Evolutionary conservation across 2,329 filamentous ascomycete genomes (phyloP), one percentile per base, ranked within the genome.

Genomic region (Leptographium radiaticola): DNA sequence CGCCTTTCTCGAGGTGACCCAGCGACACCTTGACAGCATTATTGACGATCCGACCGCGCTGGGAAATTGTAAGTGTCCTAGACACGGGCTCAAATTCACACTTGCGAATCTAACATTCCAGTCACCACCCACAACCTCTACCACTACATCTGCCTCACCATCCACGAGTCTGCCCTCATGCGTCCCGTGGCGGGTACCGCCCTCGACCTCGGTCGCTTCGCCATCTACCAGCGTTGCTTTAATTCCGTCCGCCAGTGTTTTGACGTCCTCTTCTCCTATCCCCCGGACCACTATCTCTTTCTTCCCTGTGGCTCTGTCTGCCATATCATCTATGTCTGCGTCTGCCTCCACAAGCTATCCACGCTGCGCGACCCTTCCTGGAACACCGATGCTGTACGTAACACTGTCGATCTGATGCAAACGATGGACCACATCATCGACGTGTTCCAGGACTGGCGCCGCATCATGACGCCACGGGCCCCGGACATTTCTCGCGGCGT

Each of bases 281-380:
- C 59, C 2, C n/a, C 51, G 16, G 33, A 43, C 6, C 16, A n/a
- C 6, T 53, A 44, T 8, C 9, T 40, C 5, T 18, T 18, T 9
- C 10, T 59, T 31, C 57, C 59, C 8, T 31, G 18, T 25, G n/a
- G 47, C 31, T 49, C 39, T 2, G 54, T 49, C 46, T 44, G 47
- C n/a, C 54, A 54, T 31, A 30, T 57, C 30, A 57, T 54, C 47
- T 54, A 57, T 31, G 46, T 50, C 12, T 9, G 55, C n/a, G 33
- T 52, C 6, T 57, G 51, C 34, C 53, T 60, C 42, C 55, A 56
- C 52, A 49, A 48, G 10, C 49, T 60, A 33, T 34, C 52, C 2
- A 57, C 55, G 6, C 20, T 57, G 5, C 65, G 69, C 38, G 68
- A 71, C 52, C 64, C 67, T 2, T 61, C 63, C 0, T 72, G 69